A percentile compares a stretch with the other conserved stretches of the same genome.
phyloP scores from a whole-genome alignment of 108 stramenopile species.

The Nannochloropsis granulata region DNA sequence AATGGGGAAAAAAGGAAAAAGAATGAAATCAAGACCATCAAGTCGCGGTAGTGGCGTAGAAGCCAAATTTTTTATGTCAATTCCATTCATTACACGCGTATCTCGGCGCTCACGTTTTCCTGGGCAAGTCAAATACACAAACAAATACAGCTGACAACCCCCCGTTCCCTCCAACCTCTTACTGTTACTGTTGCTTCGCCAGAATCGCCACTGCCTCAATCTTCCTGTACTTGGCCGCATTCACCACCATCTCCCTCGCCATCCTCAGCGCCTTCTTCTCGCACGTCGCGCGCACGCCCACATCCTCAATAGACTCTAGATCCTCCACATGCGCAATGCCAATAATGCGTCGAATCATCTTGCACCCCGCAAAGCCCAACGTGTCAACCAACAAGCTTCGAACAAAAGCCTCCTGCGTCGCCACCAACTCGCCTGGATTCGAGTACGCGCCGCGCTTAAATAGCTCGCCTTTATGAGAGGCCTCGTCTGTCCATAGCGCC shows the following conservation, averaged over 20 bases:
- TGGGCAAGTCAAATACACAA: no score
- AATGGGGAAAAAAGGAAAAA: no score
- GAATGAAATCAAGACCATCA: no score
- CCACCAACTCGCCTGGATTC: background rate
- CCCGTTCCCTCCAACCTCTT: no score
- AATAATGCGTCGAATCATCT: conserved; percentile 45
- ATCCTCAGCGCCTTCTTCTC: conserved; percentile 27
- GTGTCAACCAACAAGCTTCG: conserved; percentile 34
- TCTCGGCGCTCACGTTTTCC: no score
- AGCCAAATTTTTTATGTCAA: no score
- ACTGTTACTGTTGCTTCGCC: background rate
- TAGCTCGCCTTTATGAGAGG: conserved; percentile 21
- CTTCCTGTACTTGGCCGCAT: background rate
- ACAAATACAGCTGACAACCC: no score
- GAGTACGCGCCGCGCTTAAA: conserved; percentile 15
- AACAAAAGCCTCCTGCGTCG: conserved; percentile 24
- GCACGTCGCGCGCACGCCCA: conserved; percentile 30
- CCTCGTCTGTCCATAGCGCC: conserved; percentile 31
- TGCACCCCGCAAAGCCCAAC: conserved; percentile 39
- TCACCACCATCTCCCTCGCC: conserved; percentile 16
- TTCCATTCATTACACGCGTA: no score
- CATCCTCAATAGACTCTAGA: conserved; percentile 39
- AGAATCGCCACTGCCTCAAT: background rate
- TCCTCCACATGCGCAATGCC: conserved; percentile 48
- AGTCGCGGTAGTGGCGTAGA: no score